Base-by-base conservation (phyloP, 495 filamentous ascomycete species). In the Penicillium soppii region DNA sequence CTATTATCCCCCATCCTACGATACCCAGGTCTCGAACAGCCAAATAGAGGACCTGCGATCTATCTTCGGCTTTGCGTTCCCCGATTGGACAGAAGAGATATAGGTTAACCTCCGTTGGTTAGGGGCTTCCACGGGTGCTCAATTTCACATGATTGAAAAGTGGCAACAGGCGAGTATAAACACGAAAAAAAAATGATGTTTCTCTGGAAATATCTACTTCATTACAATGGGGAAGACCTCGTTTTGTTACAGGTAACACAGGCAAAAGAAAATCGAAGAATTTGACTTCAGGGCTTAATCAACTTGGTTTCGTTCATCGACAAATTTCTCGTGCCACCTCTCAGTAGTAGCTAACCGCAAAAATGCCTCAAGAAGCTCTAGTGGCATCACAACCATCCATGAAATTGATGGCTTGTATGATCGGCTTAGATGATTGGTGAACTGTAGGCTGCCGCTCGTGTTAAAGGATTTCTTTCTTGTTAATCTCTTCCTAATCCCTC, bases 321-420 rank as follows among this genome's bases (percentile, higher is more conserved):
- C n/a, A n/a, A n/a, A n/a, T n/a, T n/a, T n/a, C n/a, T n/a, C n/a
- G n/a, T n/a, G n/a, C n/a, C n/a, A n/a, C n/a, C n/a, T n/a, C n/a
- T n/a, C n/a, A n/a, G n/a, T n/a, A n/a, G n/a, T 33, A 47, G 17
- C 45, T 6, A 48, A 48, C 45, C 17, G 33, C 12, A 48, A 48
- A 48, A 48, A 48, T 48, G 21, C 45, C 45, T 48, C 17, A 37
- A 48, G 33, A 21, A 36, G 33, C 45, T 48, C 33, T 36, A 12
- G 27, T 32, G 44, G 16, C 17, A 47, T 35, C 32, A 22, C 8
- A 48, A 37, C 23, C 21, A 27, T 48, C 45, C 19, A 25, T 39
- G 21, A 48, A 48, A 48, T 48, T 37, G n/a, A 26, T 37, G 13
- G 45, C 45, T 48, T 48, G 10, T 16, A 48, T 48, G 2, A 48